Evolutionary conservation across 768 basidiomycete species (phyloP).

Genomic region (Hericium erinaceus): DNA sequence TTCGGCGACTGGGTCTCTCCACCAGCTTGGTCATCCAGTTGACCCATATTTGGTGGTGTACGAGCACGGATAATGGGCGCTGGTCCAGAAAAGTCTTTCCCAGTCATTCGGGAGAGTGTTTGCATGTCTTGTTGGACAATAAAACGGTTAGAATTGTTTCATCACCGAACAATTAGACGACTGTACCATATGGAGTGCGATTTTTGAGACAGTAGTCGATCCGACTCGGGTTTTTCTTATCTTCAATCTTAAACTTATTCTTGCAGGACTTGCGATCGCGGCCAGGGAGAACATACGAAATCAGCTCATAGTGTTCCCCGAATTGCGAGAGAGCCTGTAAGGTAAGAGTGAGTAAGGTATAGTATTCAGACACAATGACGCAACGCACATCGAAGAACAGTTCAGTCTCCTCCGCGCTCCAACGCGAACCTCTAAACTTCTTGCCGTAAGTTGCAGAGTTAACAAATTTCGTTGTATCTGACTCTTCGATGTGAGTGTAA

Average conservation of each 20-base stretch:
- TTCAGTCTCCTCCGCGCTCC: constrained; percentile 88
- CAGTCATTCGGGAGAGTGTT: constrained; percentile 70
- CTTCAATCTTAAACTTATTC: constrained; percentile 88
- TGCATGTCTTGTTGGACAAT: constrained; percentile 47
- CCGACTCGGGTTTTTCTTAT: constrained; percentile 67
- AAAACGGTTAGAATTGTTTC: background rate
- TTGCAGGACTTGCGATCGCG: constrained; percentile 86
- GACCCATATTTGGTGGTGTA: constrained; percentile 25
- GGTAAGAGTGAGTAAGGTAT: background rate
- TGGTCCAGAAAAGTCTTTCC: constrained; percentile 79
- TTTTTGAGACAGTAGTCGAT: constrained; percentile 72
- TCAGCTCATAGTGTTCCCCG: constrained; percentile 89
- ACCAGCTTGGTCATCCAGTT: constrained; percentile 9
- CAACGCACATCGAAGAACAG: constrained; percentile 73
- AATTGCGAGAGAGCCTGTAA: constrained; percentile 81
- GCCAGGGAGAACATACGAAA: constrained; percentile 76
- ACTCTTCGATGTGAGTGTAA: constrained; percentile 75
- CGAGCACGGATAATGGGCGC: constrained; percentile 55
- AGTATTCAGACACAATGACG: background rate
- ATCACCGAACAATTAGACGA: constrained; percentile 16
- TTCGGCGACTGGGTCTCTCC: background rate
- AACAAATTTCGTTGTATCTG: constrained; percentile 75
- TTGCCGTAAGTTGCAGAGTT: constrained; percentile 79
- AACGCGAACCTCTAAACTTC: constrained; percentile 72
- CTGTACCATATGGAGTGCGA: constrained; percentile 62